Percentiles rank a stretch among this genome's conserved stretches.
Conservation (phyloP, 2,329 filamentous ascomycete genomes). For the Xylariales sp. region DNA sequence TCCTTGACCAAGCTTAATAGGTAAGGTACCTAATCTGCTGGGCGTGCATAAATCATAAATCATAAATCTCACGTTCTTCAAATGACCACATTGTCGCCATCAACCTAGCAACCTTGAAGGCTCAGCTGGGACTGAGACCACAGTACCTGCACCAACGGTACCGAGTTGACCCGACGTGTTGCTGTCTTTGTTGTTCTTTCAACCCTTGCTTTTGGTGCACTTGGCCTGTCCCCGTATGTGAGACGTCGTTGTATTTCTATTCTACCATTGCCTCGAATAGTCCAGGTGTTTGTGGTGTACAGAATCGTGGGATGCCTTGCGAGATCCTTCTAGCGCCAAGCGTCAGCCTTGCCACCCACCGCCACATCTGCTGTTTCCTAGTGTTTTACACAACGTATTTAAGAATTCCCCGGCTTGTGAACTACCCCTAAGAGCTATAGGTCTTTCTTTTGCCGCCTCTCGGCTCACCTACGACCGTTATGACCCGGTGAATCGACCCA, state of each 20-base stretch:
- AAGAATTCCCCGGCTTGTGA: neutral
- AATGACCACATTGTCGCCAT: constrained; percentile 17
- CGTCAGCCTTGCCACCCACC: constrained; percentile 19
- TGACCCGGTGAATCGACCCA: constrained; percentile 32
- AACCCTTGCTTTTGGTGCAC: constrained; percentile 1
- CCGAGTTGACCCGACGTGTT: neutral
- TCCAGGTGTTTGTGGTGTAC: neutral
- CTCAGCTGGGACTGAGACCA: constrained; percentile 26
- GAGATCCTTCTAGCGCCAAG: constrained; percentile 16
- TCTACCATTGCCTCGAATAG: constrained; percentile 7
- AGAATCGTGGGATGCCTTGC: constrained; percentile 20
- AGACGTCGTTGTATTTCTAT: constrained; percentile 9
- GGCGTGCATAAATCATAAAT: neutral
- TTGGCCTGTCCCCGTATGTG: neutral
- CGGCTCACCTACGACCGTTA: constrained; percentile 12
- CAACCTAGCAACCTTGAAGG: neutral
- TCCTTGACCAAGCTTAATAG: no score
- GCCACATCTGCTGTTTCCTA: neutral
- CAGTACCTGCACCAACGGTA: constrained; percentile 1
- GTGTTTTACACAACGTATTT: neutral
- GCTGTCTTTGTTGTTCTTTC: constrained; percentile 19
- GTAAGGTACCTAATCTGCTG: no score
- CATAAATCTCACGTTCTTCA: constrained; percentile 3
- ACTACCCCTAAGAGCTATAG: constrained; percentile 6
- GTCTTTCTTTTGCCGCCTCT: constrained; percentile 12